These are phyloP conservation scores for Nitzschia inconspicua DNA, from an alignment of 108 stramenopile genomes.

Conservation along the genomic window DNA sequence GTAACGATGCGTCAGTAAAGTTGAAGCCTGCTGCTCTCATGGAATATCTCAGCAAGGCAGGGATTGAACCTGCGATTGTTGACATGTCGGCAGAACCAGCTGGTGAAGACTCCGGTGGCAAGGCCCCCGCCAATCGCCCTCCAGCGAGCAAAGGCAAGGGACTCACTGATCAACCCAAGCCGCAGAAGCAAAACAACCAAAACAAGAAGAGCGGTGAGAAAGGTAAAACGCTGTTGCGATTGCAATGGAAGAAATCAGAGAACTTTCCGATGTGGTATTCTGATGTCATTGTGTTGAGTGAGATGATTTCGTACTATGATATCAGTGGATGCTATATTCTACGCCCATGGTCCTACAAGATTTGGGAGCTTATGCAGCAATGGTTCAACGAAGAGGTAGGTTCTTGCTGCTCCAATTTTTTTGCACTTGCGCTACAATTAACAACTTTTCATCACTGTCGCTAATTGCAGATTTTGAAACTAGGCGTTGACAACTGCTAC, in stretches of 20 bases:
- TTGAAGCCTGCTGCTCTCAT: conserved; percentile 60
- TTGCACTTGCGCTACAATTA: not conserved
- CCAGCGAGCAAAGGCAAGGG: conserved; percentile 22
- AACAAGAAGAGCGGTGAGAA: conserved; percentile 64
- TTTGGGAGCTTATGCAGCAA: conserved; percentile 98
- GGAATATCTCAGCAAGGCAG: conserved; percentile 49
- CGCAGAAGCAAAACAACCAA: conserved; percentile 12
- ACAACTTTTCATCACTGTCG: not conserved
- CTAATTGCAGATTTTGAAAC: conserved; percentile 60
- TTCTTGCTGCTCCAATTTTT: not conserved
- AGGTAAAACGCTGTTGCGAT: conserved; percentile 73
- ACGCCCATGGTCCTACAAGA: conserved; percentile 97
- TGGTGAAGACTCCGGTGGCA: conserved; percentile 5
- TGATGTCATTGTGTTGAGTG: conserved; percentile 94
- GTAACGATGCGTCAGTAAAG: conserved; percentile 83
- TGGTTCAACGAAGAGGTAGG: conserved; percentile 87
- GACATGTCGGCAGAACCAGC: conserved; percentile 43
- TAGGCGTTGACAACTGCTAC: conserved; percentile 96
- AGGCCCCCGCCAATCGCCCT: conserved; percentile 36
- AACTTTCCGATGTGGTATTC: conserved; percentile 98
- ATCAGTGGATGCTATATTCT: conserved; percentile 99
- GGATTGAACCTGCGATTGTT: conserved; percentile 60
- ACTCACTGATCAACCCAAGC: conserved; percentile 9
- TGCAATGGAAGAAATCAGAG: conserved; percentile 88
- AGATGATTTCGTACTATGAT: conserved; percentile 99